phyloP scores from a whole-genome alignment of 2,329 filamentous ascomycete genomes.

The Curvularia hawaiiensis region DNA sequence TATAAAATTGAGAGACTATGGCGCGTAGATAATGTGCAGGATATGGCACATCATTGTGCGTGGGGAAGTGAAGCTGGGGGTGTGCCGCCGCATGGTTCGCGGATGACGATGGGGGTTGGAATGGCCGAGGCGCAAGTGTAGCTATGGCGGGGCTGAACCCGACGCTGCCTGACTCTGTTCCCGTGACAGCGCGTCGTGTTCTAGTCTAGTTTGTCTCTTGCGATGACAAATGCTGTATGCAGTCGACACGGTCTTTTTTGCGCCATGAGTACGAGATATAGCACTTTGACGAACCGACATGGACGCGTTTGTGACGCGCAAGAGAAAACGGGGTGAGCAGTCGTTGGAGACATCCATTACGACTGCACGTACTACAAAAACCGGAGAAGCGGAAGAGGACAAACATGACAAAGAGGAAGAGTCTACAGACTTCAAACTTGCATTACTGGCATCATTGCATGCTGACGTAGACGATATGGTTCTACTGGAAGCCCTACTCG shows the following conservation, averaged over 20 bases:
- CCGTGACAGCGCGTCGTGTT: slow-evolving; percentile 25
- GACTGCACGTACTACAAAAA: slow-evolving; percentile 1
- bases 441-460: slow-evolving; percentile 78
- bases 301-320: slow-evolving; percentile 48
- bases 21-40: slow-evolving; percentile 15
- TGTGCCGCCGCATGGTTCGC: slow-evolving; percentile 25
- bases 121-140: slow-evolving; percentile 29
- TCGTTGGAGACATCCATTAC: background rate
- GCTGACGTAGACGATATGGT: slow-evolving; percentile 66
- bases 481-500: slow-evolving; percentile 79
- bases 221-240: background rate
- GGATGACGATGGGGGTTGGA: slow-evolving; percentile 21
- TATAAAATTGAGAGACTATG: slow-evolving; percentile 9
- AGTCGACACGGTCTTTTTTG: background rate
- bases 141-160: slow-evolving; percentile 24
- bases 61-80: slow-evolving; percentile 17
- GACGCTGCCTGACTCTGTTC: slow-evolving; percentile 9
- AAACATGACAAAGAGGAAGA: slow-evolving; percentile 58
- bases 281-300: slow-evolving; percentile 22
- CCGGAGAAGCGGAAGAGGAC: background rate
- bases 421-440: slow-evolving; percentile 88
- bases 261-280: background rate
- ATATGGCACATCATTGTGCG: slow-evolving; percentile 25
- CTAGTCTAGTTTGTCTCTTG: background rate
- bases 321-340: slow-evolving; percentile 37